Evolutionary conservation across 2,329 filamentous ascomycete genomes (phyloP).

Genomic region (Bipolaris oryzae): DNA sequence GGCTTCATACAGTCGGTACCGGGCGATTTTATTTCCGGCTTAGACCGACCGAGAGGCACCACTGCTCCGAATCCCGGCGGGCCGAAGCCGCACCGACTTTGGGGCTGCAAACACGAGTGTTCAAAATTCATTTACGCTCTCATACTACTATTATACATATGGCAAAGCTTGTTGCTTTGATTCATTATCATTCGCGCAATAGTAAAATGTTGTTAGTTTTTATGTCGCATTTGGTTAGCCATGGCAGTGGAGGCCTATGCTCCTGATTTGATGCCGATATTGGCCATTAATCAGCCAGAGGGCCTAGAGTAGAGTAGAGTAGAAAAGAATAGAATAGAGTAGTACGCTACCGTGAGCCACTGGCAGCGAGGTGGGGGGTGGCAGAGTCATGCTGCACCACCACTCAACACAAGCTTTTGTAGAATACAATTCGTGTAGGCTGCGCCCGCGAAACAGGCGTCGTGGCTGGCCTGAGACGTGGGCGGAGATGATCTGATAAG

Average conservation of each 20-base stretch:
- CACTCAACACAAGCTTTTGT: conserved; percentile 4
- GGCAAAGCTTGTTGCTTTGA: background rate
- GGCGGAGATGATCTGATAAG: conserved; percentile 40
- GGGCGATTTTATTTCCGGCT: too few relatives aligned
- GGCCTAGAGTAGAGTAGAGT: background rate
- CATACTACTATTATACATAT: too few relatives aligned
- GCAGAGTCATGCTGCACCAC: conserved; percentile 4
- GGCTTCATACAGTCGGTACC: too few relatives aligned
- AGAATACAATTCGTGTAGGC: background rate
- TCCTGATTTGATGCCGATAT: conserved; percentile 1
- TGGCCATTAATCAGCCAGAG: conserved; percentile 9
- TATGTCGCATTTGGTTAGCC: background rate
- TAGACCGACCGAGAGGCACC: background rate
- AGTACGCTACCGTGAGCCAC: conserved; percentile 1
- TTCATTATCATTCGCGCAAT: background rate
- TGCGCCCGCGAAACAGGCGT: background rate
- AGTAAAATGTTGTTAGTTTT: background rate
- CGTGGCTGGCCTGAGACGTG: conserved; percentile 7
- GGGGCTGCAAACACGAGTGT: background rate
- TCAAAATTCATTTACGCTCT: background rate
- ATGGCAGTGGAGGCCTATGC: background rate
- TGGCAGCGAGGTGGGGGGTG: conserved; percentile 4
- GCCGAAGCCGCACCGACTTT: background rate
- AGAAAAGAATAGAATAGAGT: background rate
- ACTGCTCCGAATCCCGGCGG: background rate